Evolutionary conservation across 2,329 filamentous ascomycete species (phyloP), one percentile per base, ranked within the genome.

Genomic region (Emydomyces testavorans): DNA sequence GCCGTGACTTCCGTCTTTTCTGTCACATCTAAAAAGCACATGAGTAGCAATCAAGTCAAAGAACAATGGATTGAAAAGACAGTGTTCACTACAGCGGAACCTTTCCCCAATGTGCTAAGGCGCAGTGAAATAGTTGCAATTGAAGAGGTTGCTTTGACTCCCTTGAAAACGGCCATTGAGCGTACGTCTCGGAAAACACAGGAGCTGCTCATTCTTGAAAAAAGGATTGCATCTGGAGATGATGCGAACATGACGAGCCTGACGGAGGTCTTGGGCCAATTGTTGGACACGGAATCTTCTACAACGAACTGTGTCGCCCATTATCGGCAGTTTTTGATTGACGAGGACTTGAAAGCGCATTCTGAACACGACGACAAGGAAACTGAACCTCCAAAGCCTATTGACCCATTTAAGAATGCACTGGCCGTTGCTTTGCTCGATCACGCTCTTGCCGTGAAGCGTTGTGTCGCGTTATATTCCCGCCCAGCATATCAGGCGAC

Each of bases 31-130:
- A 80, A 79, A 57, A 76, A 87, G 23, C 79, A 78, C 55, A 83
- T 82, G 1, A 75, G 72, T 8, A 82, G 85, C 8, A 76, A 79
- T 1, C 79, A 72, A 38, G 65, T 84, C 2, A 72, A 78, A 18
- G 82, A 85, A 46, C 85, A 92, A 57, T 83, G 75, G 53, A 80
- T 87, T 0, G 85, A 94, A 62, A 96, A 95, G 71, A 75, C 80
- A 0, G 67, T 95, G 1, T 94, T 87, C 62, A 84, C 80, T 0
- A 90, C 88, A 0, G 82, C 81, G 0, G 89, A 95, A 58, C 68
- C 82, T 0, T 96, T 96, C 68, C 92, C 90, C 0, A 95, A 89
- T 1, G 93, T 96, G 41, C 70, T 95, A 21, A 79, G 87, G 26
- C 79, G 89, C 48, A 94, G 86, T 57, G 89, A 95, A 66, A 84